phyloP scores from a whole-genome alignment of 352 stramenopile genomes.

The Blastocystis sp. region DNA sequence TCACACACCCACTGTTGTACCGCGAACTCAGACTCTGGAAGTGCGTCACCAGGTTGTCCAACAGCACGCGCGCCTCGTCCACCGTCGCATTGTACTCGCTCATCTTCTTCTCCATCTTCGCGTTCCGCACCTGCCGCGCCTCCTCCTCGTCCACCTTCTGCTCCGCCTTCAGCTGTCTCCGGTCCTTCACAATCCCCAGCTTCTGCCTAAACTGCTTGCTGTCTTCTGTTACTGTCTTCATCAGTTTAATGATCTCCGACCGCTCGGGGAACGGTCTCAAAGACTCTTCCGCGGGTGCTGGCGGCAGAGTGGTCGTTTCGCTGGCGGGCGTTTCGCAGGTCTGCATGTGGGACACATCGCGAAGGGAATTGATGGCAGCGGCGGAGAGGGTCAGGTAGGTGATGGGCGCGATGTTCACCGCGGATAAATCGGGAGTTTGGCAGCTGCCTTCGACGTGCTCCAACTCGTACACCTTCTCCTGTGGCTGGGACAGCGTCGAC shows the following conservation, averaged over 20 bases:
- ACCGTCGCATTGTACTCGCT: neutral
- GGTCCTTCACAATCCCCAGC: slow-evolving; percentile 5
- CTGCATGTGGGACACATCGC: neutral
- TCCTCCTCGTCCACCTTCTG: slow-evolving; percentile 36
- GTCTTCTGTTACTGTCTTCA: neutral
- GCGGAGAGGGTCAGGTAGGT: slow-evolving; percentile 23
- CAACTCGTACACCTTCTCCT: slow-evolving; percentile 52
- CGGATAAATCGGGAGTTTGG: slow-evolving; percentile 37
- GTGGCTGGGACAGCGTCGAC: neutral
- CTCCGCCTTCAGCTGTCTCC: slow-evolving; percentile 1
- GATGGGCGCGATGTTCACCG: slow-evolving; percentile 43
- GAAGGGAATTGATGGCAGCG: neutral
- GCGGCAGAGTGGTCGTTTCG: neutral
- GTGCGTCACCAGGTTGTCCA: slow-evolving; percentile 61
- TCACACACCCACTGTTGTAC: slow-evolving; percentile 9
- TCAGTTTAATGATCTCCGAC: neutral
- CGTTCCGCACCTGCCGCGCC: neutral
- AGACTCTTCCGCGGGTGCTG: neutral
- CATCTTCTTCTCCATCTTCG: neutral
- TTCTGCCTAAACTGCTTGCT: slow-evolving; percentile 5
- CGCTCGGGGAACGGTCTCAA: slow-evolving; percentile 12
- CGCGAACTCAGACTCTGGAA: slow-evolving; percentile 31
- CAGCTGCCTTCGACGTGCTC: slow-evolving; percentile 18
- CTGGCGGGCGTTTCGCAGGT: neutral
- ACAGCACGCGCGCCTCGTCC: slow-evolving; percentile 25